Evolutionary conservation across 306 rosid genomes (phyloP), one percentile per base, ranked within the genome.

Genomic region (Cucumis hystrix): DNA sequence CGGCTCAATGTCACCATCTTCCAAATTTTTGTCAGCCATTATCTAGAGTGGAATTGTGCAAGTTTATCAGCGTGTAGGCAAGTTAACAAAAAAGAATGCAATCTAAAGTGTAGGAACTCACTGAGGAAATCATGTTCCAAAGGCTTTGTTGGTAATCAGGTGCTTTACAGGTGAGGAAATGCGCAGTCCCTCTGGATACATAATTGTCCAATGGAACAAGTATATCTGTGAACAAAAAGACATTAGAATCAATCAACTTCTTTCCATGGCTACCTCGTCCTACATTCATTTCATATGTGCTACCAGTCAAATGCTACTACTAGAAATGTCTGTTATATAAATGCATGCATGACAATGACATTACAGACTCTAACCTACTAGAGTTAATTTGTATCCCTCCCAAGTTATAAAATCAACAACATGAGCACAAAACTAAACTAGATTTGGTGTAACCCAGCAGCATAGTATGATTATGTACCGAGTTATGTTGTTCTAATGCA

Each of bases 121-220:
- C 98, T 63, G 89, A 87, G 55, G 96, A 92, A 83, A 94, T 87
- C 94, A 90, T 90, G 81, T 84, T 91, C 98, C 98, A 94, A 60
- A 94, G 94, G 71, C 93, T 85, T 84, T 91, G 93, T 78, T 90
- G 98, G 87, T 91, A 94, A 67, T 91, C 96, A 23, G 91, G 94
- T 55, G 89, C 91, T 82, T 90, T 94, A 87, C 88, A 91, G 61
- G 92, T 20, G 56, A 94, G 97, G 83, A 91, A 94, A 80, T 94
- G 89, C 25, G 87, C 88, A 72, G 98, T 88, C 67, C 97, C 98
- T 80, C 98, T 88, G 49, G 98, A 94, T 79, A 94, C 80, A 75
- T 88, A 94, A 87, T 94, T 94, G 88, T 91, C 98, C 90, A 94
- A 81, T 78, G 98, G 98, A 84, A 94, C 98, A 75, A 94, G 84